These are phyloP conservation scores for Tetrapisispora phaffii DNA, from an alignment of 805 yeast species.

Conservation along the genomic window DNA sequence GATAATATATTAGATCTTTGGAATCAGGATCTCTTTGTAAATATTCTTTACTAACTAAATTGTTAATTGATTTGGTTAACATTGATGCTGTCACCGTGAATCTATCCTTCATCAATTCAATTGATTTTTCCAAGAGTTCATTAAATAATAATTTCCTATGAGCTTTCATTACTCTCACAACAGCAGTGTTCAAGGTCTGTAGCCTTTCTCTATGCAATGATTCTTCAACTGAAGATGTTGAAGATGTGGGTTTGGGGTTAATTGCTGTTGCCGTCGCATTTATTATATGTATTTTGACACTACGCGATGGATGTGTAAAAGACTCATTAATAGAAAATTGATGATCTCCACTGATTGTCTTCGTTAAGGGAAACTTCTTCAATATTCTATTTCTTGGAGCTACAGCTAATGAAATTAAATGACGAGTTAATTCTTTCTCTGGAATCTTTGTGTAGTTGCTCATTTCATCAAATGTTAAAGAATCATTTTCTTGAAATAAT, in stretches of 20 bases:
- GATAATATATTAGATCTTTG: conserved; percentile 7
- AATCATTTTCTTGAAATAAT: conserved; percentile 52
- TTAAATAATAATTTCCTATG: conserved; percentile 52
- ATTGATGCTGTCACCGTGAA: conserved; percentile 60
- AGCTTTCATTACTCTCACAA: conserved; percentile 80
- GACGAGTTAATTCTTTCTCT: conserved; percentile 59
- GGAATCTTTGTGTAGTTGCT: conserved; percentile 61
- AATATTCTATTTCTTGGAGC: conserved; percentile 75
- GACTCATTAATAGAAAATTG: conserved; percentile 55
- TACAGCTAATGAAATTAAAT: conserved; percentile 72
- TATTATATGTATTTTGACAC: conserved; percentile 48
- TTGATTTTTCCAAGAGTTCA: conserved; percentile 56
- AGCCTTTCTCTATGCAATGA: conserved; percentile 53
- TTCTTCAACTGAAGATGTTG: conserved; percentile 31
- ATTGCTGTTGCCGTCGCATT: neutral
- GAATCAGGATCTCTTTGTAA: conserved; percentile 59
- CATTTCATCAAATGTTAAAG: conserved; percentile 53
- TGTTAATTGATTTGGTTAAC: conserved; percentile 66
- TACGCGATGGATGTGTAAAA: conserved; percentile 57
- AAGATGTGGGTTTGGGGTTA: neutral
- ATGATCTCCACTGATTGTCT: conserved; percentile 55
- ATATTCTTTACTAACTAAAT: conserved; percentile 72
- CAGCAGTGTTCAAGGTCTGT: conserved; percentile 70
- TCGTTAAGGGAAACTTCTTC: conserved; percentile 63
- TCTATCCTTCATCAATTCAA: conserved; percentile 47